Evolutionary conservation across 352 stramenopile genomes (phyloP), one percentile per base, ranked within the genome.

Genomic region (Globisporangium barbulae): DNA sequence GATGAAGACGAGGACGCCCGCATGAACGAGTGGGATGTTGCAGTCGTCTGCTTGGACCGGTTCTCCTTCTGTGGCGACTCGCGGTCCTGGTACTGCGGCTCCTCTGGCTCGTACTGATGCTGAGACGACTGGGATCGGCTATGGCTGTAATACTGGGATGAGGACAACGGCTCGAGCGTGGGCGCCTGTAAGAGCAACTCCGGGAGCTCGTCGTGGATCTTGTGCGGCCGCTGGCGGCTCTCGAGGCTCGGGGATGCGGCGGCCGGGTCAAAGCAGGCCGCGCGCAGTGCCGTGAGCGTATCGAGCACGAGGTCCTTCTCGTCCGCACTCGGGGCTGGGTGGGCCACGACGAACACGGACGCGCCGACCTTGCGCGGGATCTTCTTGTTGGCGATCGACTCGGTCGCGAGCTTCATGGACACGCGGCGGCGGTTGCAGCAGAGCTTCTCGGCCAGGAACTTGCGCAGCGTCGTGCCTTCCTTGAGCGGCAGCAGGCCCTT

Each of bases 351-450:
- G 62, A 85, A 90, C 28, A 85, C 80, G 1, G 79, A 86, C 13
- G 76, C 79, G n/a, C 81, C 81, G 12, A 90, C 74, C 53, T 89
- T 90, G 35, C 68, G 78, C 15, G 81, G 81, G 61, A 92, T 85
- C 67, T 81, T 81, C 52, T 75, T 74, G 35, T 74, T 69, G 19
- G 75, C 81, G 50, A 92, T 78, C 3, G 72, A 69, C 65, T 83
- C 79, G n/a, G 83, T 89, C 42, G 75, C 79, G 42, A 91, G 69
- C 60, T 91, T 91, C 74, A 88, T 91, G 35, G 78, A 87, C 21
- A 91, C 76, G 22, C 83, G 76, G 22, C 78, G 75, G 35, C 76
- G 75, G 55, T 85, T 86, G 72, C 83, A 91, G 64, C 72, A 69
- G 21, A 91, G 68, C 61, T 85, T 72, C 39, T 90, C 80, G 13